phyloP scores from a whole-genome alignment of 139 green algal species.

The Edaphochlamys debaryana region DNA sequence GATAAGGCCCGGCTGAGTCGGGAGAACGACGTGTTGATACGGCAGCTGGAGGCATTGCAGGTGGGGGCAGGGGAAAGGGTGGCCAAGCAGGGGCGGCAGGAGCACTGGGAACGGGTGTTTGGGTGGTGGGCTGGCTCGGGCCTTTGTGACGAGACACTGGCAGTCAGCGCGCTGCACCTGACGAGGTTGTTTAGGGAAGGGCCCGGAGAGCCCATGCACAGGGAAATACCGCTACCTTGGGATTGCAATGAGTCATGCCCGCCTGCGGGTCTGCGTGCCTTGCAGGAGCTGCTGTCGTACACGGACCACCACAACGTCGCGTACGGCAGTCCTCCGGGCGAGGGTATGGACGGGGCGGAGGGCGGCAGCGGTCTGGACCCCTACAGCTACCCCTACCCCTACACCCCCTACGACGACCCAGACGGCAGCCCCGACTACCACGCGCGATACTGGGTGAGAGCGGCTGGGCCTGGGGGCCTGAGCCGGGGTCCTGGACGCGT shows the following conservation, averaged over 20 bases:
- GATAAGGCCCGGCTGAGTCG: conserved; percentile 41
- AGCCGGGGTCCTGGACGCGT: no score
- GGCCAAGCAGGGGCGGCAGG: neutral
- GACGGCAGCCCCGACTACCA: neutral
- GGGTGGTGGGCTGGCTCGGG: no score
- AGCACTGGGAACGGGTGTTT: neutral
- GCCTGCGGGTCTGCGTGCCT: neutral
- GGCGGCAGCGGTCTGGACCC: neutral
- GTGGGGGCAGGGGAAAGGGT: neutral
- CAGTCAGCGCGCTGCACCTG: no score
- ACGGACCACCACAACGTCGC: neutral
- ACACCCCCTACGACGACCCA: neutral
- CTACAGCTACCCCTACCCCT: neutral
- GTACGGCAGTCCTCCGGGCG: no score
- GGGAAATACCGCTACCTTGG: neutral
- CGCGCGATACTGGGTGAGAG: neutral
- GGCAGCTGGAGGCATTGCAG: conserved; percentile 16
- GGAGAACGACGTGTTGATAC: conserved; percentile 29
- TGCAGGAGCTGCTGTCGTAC: conserved; percentile 42
- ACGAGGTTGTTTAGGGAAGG: no score
- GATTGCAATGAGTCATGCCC: neutral
- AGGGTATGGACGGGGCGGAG: neutral
- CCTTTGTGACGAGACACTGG: no score
- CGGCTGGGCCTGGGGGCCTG: no score
- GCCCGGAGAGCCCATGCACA: no score